These are phyloP conservation scores for Pichia sp. DNA, from an alignment of 1,139 yeast species.

Conservation along the genomic window DNA sequence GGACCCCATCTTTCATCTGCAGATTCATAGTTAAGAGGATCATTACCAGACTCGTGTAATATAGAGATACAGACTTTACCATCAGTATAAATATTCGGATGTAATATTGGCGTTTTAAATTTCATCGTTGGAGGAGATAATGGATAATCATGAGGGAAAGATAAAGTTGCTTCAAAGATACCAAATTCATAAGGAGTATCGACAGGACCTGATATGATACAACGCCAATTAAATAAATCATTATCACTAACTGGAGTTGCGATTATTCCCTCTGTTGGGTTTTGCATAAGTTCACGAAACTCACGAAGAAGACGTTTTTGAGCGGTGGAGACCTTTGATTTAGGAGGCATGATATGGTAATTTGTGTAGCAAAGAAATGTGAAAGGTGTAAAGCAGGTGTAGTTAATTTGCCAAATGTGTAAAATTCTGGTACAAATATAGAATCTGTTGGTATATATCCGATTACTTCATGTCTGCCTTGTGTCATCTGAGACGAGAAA, in stretches of 20 bases:
- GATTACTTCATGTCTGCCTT: too few species aligned
- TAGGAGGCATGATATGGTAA: slow-evolving; percentile 27
- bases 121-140: slow-evolving; percentile 81
- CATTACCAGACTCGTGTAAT: slow-evolving; percentile 93
- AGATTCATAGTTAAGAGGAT: slow-evolving; percentile 88
- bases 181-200: slow-evolving; percentile 94
- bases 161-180: slow-evolving; percentile 73
- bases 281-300: slow-evolving; percentile 74
- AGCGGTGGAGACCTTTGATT: slow-evolving; percentile 47
- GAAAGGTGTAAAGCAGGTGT: too few species aligned
- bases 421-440: too few species aligned
- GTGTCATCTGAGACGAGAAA: too few species aligned
- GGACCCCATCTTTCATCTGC: slow-evolving; percentile 99
- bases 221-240: slow-evolving; percentile 83
- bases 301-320: slow-evolving; percentile 82
- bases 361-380: background rate
- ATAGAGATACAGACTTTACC: slow-evolving; percentile 96
- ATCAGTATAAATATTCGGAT: slow-evolving; percentile 89
- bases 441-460: too few species aligned
- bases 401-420: too few species aligned
- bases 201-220: slow-evolving; percentile 87
- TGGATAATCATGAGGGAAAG: slow-evolving; percentile 90
- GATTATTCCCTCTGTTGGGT: slow-evolving; percentile 90
- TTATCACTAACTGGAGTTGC: slow-evolving; percentile 88
- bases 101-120: slow-evolving; percentile 80